Evolutionary conservation across 805 yeast genomes (phyloP).

Genomic region (Cyberlindnera euphorbiae): DNA sequence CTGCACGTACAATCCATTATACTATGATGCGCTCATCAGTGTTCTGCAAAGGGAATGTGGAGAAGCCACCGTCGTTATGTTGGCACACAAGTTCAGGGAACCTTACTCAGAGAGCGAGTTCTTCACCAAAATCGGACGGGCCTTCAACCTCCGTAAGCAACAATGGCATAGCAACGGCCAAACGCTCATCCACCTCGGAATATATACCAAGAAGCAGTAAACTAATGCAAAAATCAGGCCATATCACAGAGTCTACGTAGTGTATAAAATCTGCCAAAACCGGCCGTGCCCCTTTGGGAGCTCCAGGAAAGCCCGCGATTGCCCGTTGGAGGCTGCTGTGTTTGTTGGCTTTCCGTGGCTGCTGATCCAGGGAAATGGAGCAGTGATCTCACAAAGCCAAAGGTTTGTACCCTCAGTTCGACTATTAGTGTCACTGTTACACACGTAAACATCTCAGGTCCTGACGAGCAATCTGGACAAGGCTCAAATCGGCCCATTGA

Average conservation of each 20-base stretch:
- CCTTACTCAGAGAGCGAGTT: slow-evolving; percentile 23
- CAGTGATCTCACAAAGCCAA: too few species aligned
- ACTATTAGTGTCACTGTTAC: too few species aligned
- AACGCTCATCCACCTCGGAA: slow-evolving; percentile 20
- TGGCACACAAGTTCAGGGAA: slow-evolving; percentile 27
- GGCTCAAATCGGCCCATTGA: too few species aligned
- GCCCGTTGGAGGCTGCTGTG: too few species aligned
- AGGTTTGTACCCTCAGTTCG: too few species aligned
- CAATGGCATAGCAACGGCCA: slow-evolving; percentile 18
- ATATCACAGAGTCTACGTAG: too few species aligned
- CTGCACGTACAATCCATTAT: slow-evolving; percentile 38
- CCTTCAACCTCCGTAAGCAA: slow-evolving; percentile 13
- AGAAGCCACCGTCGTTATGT: slow-evolving; percentile 11
- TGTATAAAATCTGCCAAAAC: neutral
- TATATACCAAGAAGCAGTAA: slow-evolving; percentile 10
- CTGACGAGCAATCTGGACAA: too few species aligned
- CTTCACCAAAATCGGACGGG: slow-evolving; percentile 13
- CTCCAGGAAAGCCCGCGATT: too few species aligned
- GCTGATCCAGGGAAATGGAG: too few species aligned
- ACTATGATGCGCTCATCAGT: slow-evolving; percentile 31
- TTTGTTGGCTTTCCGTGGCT: too few species aligned
- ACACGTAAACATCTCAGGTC: too few species aligned
- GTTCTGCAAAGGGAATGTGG: slow-evolving; percentile 24
- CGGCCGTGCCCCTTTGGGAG: neutral
- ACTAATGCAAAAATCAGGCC: neutral